phyloP scores from a whole-genome alignment of 208 protist species.

The Trypanosoma scelopori region DNA sequence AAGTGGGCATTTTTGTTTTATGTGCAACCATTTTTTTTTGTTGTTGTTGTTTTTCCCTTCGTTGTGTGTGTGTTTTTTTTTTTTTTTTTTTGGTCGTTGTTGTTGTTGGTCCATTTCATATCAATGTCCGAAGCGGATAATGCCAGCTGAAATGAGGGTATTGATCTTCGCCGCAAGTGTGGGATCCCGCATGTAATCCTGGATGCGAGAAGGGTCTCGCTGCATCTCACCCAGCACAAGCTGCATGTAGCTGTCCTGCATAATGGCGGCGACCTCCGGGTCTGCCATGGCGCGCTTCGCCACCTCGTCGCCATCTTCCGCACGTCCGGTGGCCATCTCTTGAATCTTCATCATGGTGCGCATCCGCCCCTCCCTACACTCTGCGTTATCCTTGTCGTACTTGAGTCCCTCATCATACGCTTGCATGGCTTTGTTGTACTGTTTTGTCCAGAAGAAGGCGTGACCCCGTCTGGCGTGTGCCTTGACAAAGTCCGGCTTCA shows the following conservation, averaged over 20 bases:
- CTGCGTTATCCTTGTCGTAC: slow-evolving; percentile 89
- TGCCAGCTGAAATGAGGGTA: slow-evolving; percentile 95
- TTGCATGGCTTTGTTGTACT: slow-evolving; percentile 95
- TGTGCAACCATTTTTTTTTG: slow-evolving; percentile 4
- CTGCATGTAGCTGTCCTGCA: slow-evolving; percentile 93
- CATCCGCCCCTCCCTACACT: slow-evolving; percentile 86
- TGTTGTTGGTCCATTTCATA: background rate
- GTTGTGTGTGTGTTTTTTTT: no score
- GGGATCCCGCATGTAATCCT: slow-evolving; percentile 94
- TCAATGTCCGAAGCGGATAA: slow-evolving; percentile 88
- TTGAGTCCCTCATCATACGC: slow-evolving; percentile 95
- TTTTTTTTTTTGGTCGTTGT: background rate
- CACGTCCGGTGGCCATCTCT: slow-evolving; percentile 84
- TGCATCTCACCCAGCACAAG: slow-evolving; percentile 90
- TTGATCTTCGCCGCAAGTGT: slow-evolving; percentile 92
- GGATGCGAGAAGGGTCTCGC: slow-evolving; percentile 82
- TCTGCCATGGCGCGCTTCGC: slow-evolving; percentile 91
- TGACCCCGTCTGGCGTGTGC: slow-evolving; percentile 89
- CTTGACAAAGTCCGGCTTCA: slow-evolving; percentile 95
- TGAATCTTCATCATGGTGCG: slow-evolving; percentile 92
- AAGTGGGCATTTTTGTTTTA: background rate
- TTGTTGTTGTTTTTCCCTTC: slow-evolving; percentile 10
- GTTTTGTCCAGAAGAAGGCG: slow-evolving; percentile 93
- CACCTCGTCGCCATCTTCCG: slow-evolving; percentile 85
- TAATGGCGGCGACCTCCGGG: slow-evolving; percentile 94